Evolutionary conservation across 2,329 filamentous ascomycete species (phyloP), one percentile per base, ranked within the genome.

Genomic region (Nemania serpens): DNA sequence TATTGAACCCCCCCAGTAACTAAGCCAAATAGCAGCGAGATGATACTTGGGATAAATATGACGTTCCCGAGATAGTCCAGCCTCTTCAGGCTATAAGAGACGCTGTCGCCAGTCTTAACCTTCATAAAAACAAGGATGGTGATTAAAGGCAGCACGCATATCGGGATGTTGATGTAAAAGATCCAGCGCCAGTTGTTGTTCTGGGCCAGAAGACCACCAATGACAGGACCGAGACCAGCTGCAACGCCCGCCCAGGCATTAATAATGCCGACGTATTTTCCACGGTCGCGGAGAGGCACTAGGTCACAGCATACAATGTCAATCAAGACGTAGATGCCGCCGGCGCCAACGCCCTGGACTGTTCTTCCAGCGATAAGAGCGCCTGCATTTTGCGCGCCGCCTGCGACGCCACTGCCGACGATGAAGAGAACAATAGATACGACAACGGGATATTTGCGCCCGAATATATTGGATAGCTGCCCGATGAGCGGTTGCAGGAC

Each of bases 321-420:
- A 15, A 56, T 48, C 1, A 56, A 20, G 20, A 56, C 22, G 20
- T 73, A 71, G 51, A 61, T 53, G 12, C 59, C 55, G 5, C 59
- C 58, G 11, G 51, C 55, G 1, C 64, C 61, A 2, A 64, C 81
- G 1, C 82, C 82, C 58, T 84, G 80, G 3, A 84, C 61, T 2
- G n/a, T 43, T 11, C 62, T 39, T 3, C 68, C 70, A 3, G 72
- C 73, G 11, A 85, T 80, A 5, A 85, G 69, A 52, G 77, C 74
- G 0, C 62, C 65, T 1, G 70, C 73, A 9, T 63, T 76, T 0
- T 66, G 70, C 0, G 80, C 76, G 1, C 72, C 75, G 0, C 78
- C 81, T n/a, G 70, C 73, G 7, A 84, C 72, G 0, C 73, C 77
- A 59, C 78, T 80, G 0, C 81, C 82, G 2, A 82, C 54, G 1